A percentile compares a stretch with the other conserved stretches of the same genome.
Evolutionary conservation across 306 rosid species (phyloP).

Genomic region (Corylus heterophylla): DNA sequence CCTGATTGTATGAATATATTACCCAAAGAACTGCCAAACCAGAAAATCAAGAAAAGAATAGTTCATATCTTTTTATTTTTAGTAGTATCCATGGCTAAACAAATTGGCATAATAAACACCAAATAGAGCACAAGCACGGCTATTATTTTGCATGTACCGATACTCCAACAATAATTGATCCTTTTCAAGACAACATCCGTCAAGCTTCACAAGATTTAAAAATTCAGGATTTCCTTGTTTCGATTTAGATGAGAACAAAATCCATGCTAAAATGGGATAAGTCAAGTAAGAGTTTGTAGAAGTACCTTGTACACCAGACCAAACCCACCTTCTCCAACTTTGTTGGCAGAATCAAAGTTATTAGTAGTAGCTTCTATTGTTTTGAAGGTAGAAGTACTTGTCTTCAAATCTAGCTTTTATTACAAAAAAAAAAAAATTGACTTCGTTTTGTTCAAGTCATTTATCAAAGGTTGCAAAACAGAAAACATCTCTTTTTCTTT

Average conservation of each 20-base stretch:
- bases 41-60: background rate
- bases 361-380: conserved; percentile 57
- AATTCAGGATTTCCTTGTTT: conserved; percentile 78
- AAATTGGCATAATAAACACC: conserved; percentile 41
- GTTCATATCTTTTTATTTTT: background rate
- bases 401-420: conserved; percentile 34
- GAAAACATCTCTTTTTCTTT: too few relatives aligned
- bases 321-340: conserved; percentile 77
- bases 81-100: background rate
- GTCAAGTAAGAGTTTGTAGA: background rate
- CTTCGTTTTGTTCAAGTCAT: too few relatives aligned
- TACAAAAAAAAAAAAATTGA: too few relatives aligned
- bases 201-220: conserved; percentile 73
- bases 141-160: conserved; percentile 75
- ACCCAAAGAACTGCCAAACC: background rate
- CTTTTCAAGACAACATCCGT: conserved; percentile 70
- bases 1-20: too few relatives aligned
- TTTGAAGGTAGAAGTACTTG: conserved; percentile 54
- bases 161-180: conserved; percentile 64
- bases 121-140: conserved; percentile 65
- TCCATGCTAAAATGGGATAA: conserved; percentile 9
- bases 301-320: conserved; percentile 70
- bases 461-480: too few relatives aligned
- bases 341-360: conserved; percentile 49
- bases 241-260: conserved; percentile 60